A percentile compares a stretch with the other conserved stretches of the same genome.
Evolutionary conservation across 208 protist genomes (phyloP).

Genomic region (Kentomonas sorsogonicus): DNA sequence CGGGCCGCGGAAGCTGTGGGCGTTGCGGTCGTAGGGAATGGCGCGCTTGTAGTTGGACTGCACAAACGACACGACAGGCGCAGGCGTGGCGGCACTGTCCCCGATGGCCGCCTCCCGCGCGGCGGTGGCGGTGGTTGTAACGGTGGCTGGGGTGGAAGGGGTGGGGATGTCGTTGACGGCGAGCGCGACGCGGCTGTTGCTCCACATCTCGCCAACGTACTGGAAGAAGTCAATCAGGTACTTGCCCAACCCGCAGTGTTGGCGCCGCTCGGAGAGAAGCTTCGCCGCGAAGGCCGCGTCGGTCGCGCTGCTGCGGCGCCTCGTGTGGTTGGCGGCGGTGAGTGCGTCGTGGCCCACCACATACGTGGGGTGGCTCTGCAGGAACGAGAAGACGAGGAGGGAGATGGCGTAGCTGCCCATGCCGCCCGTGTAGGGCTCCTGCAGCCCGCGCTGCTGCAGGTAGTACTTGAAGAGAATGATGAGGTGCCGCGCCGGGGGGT

Average conservation of each 20-base stretch:
- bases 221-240: constrained; percentile 95
- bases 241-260: constrained; percentile 76
- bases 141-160: too few relatives aligned
- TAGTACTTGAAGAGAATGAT: constrained; percentile 90
- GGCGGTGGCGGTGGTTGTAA: too few relatives aligned
- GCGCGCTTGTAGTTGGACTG: too few relatives aligned
- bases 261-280: constrained; percentile 47
- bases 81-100: too few relatives aligned
- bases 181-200: constrained; percentile 74
- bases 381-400: constrained; percentile 87
- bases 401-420: constrained; percentile 88
- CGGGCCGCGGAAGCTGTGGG: constrained; percentile 13
- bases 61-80: too few relatives aligned
- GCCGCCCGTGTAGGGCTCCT: constrained; percentile 92
- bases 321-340: too few relatives aligned
- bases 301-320: too few relatives aligned
- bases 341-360: constrained; percentile 29
- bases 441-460: constrained; percentile 84
- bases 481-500: constrained; percentile 76
- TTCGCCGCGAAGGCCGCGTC: too few relatives aligned
- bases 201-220: constrained; percentile 87
- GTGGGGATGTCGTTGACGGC: constrained; percentile 32
- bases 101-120: too few relatives aligned
- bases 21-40: too few relatives aligned
- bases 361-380: constrained; percentile 89